Evolutionary conservation across 257 asterid genomes (phyloP).

Genomic region (Eustoma russellianum): DNA sequence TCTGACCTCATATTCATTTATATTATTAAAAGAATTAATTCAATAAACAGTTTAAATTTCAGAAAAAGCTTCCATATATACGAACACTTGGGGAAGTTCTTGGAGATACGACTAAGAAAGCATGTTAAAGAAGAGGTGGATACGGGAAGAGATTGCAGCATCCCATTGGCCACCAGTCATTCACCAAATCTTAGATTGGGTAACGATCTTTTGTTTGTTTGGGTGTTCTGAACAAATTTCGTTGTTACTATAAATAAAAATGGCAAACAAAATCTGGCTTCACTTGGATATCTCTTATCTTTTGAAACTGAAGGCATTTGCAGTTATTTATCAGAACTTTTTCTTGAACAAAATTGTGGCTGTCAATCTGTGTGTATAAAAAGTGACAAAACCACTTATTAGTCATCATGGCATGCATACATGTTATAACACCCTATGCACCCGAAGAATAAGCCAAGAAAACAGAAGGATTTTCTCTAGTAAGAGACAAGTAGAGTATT

Average conservation of each 20-base stretch:
- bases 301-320: not conserved
- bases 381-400: conserved; percentile 11
- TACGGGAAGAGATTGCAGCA: conserved; percentile 9
- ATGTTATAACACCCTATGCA: too few species aligned
- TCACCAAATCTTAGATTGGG: conserved; percentile 12
- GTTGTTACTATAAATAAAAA: conserved; percentile 6
- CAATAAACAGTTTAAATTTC: too few species aligned
- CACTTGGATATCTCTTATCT: conserved; percentile 5
- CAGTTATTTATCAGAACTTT: conserved; percentile 7
- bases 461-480: too few species aligned
- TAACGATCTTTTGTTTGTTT: conserved; percentile 20
- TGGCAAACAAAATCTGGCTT: conserved; percentile 8
- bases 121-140: conserved; percentile 1
- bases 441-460: too few species aligned
- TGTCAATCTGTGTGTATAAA: conserved; percentile 7
- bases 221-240: conserved; percentile 5
- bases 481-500: too few species aligned
- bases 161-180: conserved; percentile 13
- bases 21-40: too few species aligned
- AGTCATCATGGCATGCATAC: conserved; percentile 5
- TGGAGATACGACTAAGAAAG: conserved; percentile 5
- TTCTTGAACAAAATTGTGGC: conserved; percentile 6
- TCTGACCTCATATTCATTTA: too few species aligned
- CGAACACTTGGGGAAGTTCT: not conserved
- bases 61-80: too few species aligned